These are phyloP conservation scores for Tolypocladium album DNA, from an alignment of 2,329 filamentous ascomycete genomes.

Conservation along the genomic window DNA sequence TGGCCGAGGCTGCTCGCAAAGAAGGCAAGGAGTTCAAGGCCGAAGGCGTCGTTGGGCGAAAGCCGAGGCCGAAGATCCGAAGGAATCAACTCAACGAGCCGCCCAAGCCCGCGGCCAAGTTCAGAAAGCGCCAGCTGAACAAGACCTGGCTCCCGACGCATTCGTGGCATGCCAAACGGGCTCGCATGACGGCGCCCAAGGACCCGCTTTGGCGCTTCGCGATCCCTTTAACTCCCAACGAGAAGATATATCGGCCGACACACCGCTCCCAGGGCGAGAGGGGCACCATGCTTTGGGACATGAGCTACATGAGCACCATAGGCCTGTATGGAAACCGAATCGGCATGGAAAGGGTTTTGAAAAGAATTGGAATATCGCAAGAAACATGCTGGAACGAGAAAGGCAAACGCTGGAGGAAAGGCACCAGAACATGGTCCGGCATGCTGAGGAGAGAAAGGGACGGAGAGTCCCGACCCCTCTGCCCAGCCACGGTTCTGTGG, in stretches of 20 bases:
- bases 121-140: slow-evolving; percentile 71
- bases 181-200: slow-evolving; percentile 72
- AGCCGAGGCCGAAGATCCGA: slow-evolving; percentile 54
- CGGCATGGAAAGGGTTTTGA: slow-evolving; percentile 57
- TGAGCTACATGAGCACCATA: slow-evolving; percentile 87
- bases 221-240: slow-evolving; percentile 72
- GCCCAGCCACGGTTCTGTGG: slow-evolving; percentile 69
- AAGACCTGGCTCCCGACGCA: slow-evolving; percentile 97
- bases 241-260: slow-evolving; percentile 81
- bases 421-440: slow-evolving; percentile 37
- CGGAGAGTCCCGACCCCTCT: slow-evolving; percentile 46
- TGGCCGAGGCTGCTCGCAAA: slow-evolving; percentile 11
- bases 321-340: slow-evolving; percentile 56
- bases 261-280: slow-evolving; percentile 67
- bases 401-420: slow-evolving; percentile 59
- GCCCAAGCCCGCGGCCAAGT: slow-evolving; percentile 49
- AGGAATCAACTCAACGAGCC: slow-evolving; percentile 57
- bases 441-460: slow-evolving; percentile 43
- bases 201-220: slow-evolving; percentile 85
- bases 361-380: slow-evolving; percentile 50
- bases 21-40: slow-evolving; percentile 6
- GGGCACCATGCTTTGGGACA: slow-evolving; percentile 83
- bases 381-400: slow-evolving; percentile 51
- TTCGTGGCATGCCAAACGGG: slow-evolving; percentile 84
- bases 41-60: slow-evolving; percentile 10